A percentile compares a stretch with the other conserved stretches of the same genome.
These are phyloP conservation scores for Pseudogymnoascus sp. DNA, from an alignment of 2,329 filamentous ascomycete genomes.

Conservation along the genomic window DNA sequence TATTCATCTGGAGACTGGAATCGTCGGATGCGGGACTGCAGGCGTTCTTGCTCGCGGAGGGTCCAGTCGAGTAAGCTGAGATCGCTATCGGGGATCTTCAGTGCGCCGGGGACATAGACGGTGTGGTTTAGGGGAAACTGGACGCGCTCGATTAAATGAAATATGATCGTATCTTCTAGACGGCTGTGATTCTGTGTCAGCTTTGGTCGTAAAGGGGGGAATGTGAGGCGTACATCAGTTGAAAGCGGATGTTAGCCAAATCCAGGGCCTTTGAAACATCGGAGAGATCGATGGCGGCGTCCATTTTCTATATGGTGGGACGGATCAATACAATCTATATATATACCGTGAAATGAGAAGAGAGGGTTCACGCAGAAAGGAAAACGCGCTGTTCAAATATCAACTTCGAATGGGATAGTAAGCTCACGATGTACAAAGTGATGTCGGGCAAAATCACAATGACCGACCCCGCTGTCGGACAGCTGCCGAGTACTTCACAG, in stretches of 20 bases:
- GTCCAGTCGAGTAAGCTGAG: slow-evolving; percentile 93
- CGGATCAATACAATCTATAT: background rate
- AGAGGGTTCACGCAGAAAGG: background rate
- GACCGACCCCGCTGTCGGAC: background rate
- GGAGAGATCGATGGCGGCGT: slow-evolving; percentile 79
- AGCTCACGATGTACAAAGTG: background rate
- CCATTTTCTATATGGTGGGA: slow-evolving; percentile 51
- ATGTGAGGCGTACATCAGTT: slow-evolving; percentile 64
- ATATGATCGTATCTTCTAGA: slow-evolving; percentile 94
- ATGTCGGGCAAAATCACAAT: background rate
- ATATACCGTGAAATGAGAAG: background rate
- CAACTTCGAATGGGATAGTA: background rate
- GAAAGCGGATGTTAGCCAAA: slow-evolving; percentile 83
- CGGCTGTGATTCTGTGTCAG: slow-evolving; percentile 50
- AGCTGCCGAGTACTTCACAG: background rate
- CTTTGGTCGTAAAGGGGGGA: background rate
- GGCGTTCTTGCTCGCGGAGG: slow-evolving; percentile 76
- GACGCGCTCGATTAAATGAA: slow-evolving; percentile 93
- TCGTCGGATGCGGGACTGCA: slow-evolving; percentile 88
- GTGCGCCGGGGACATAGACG: slow-evolving; percentile 76
- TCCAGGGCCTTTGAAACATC: slow-evolving; percentile 82
- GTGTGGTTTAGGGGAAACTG: slow-evolving; percentile 89
- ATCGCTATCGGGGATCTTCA: slow-evolving; percentile 64
- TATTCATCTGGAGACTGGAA: slow-evolving; percentile 97
- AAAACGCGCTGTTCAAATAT: background rate